phyloP scores from a whole-genome alignment of 2,329 filamentous ascomycete genomes.

The Fusarium armeniacum region DNA sequence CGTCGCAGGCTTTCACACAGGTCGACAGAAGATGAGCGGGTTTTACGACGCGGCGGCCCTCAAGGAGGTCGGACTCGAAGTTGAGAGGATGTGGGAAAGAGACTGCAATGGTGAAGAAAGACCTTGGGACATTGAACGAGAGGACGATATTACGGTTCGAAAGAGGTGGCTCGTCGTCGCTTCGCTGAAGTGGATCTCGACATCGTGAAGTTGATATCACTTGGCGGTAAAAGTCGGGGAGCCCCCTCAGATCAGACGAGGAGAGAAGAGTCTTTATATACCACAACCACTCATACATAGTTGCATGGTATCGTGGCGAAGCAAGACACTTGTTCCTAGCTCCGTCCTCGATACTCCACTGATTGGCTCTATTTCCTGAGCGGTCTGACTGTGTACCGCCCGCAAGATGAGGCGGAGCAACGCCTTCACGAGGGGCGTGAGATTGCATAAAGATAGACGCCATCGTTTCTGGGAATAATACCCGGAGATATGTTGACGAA shows the following conservation, averaged over 20 bases:
- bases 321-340: conserved; percentile 15
- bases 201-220: conserved; percentile 27
- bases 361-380: conserved; percentile 27
- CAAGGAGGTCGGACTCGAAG: conserved; percentile 64
- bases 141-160: conserved; percentile 72
- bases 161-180: conserved; percentile 80
- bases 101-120: conserved; percentile 75
- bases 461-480: not conserved
- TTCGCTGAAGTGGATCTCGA: conserved; percentile 59
- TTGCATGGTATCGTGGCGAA: conserved; percentile 27
- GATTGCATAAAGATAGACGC: conserved; percentile 3
- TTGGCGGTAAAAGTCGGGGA: not conserved
- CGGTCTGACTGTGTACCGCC: conserved; percentile 15
- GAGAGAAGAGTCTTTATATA: conserved; percentile 26
- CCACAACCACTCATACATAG: conserved; percentile 3
- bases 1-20: conserved; percentile 81
- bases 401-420: conserved; percentile 35
- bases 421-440: conserved; percentile 15
- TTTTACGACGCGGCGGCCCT: conserved; percentile 71
- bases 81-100: conserved; percentile 77
- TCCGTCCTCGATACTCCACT: conserved; percentile 1
- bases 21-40: conserved; percentile 72
- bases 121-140: conserved; percentile 72
- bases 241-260: not conserved
- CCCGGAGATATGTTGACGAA: not conserved